These are phyloP conservation scores for Gorgonomyces haynaldii DNA, from an alignment of 192 early-diverging fungal species.

Conservation along the genomic window DNA sequence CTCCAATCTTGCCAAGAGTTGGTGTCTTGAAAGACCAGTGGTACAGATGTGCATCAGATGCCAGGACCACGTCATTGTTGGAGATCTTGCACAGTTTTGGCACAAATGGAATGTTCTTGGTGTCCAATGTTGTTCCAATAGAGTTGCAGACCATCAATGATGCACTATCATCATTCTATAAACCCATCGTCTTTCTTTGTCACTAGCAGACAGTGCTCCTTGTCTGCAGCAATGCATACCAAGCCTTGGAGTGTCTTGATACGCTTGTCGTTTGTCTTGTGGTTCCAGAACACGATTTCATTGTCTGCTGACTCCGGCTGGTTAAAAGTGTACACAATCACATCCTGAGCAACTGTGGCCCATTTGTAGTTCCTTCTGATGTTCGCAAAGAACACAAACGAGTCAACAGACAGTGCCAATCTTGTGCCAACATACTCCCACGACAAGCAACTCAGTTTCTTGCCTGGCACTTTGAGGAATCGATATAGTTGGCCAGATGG, in stretches of 20 bases:
- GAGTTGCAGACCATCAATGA: slow-evolving; percentile 37
- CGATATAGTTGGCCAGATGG: slow-evolving; percentile 41
- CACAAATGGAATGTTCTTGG: slow-evolving; percentile 38
- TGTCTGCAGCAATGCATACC: slow-evolving; percentile 24
- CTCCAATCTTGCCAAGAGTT: slow-evolving; percentile 20
- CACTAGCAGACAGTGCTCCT: slow-evolving; percentile 35
- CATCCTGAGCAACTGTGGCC: slow-evolving; percentile 34
- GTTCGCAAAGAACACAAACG: slow-evolving; percentile 53
- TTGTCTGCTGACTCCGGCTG: slow-evolving; percentile 30
- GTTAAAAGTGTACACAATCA: slow-evolving; percentile 36
- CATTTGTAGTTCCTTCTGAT: slow-evolving; percentile 44
- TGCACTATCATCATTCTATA: neutral
- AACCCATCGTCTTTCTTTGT: slow-evolving; percentile 26
- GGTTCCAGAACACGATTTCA: slow-evolving; percentile 42
- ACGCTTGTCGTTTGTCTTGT: slow-evolving; percentile 35
- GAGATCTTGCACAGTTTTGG: slow-evolving; percentile 32
- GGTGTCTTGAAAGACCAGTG: slow-evolving; percentile 36
- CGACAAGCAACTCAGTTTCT: slow-evolving; percentile 37
- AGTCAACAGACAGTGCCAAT: slow-evolving; percentile 47
- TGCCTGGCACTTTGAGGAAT: slow-evolving; percentile 47
- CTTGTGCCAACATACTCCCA: slow-evolving; percentile 47
- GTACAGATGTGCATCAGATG: slow-evolving; percentile 29
- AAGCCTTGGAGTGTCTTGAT: slow-evolving; percentile 27
- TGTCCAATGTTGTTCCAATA: slow-evolving; percentile 42
- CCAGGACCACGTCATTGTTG: slow-evolving; percentile 29